Evolutionary conservation across 192 early-diverging fungal species (phyloP).

Genomic region (Endogone sp.): DNA sequence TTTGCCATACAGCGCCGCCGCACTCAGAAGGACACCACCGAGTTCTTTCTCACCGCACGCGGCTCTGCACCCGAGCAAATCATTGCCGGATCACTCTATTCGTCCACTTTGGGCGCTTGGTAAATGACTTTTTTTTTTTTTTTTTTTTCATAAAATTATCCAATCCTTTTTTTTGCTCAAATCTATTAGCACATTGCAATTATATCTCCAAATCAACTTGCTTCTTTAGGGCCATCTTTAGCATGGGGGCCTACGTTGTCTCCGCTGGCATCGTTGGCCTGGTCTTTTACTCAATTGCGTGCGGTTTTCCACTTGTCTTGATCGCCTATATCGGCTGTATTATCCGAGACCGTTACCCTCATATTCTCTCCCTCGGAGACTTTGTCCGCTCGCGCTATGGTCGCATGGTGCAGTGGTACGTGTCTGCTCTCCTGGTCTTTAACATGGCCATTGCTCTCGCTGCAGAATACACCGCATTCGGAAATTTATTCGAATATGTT

Average conservation of each 20-base stretch:
- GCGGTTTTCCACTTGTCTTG: constrained; percentile 54
- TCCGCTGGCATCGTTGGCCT: constrained; percentile 63
- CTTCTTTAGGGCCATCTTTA: constrained; percentile 54
- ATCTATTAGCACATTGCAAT: not conserved
- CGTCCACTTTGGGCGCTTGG: constrained; percentile 29
- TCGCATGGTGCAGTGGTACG: constrained; percentile 49
- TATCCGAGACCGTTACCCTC: constrained; percentile 51
- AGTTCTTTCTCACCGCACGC: constrained; percentile 37
- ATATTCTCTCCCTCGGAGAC: constrained; percentile 60
- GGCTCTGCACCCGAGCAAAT: constrained; percentile 22
- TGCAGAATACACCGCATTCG: constrained; percentile 65
- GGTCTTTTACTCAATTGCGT: constrained; percentile 60
- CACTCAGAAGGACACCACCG: constrained; percentile 26
- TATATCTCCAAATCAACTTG: not conserved
- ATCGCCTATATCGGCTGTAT: constrained; percentile 57
- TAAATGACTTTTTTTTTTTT: no score
- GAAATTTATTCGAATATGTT: constrained; percentile 48
- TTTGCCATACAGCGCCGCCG: constrained; percentile 24
- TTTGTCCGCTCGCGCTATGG: constrained; percentile 64
- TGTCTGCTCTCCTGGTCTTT: constrained; percentile 55
- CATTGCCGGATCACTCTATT: constrained; percentile 35
- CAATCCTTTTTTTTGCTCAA: not conserved
- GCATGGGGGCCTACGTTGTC: constrained; percentile 60
- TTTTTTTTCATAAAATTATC: no score
- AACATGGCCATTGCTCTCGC: constrained; percentile 58